Conservation (phyloP, 106 monocot species). For the Acorus calamus region DNA sequence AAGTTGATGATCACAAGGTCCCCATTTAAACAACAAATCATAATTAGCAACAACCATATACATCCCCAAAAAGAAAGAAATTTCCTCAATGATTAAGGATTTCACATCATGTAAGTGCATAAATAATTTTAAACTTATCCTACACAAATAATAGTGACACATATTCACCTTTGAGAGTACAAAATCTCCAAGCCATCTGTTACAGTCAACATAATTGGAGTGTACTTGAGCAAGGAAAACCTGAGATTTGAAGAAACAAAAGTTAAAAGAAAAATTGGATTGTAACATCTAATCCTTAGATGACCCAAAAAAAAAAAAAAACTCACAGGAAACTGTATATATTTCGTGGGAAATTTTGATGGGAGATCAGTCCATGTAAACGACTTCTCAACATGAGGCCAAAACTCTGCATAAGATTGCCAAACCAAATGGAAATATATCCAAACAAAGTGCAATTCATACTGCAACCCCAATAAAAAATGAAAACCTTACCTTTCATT, state of each 20-base stretch:
- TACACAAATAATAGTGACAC: neutral
- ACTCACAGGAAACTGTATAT: conserved; percentile 98
- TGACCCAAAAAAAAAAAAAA: conserved; percentile 1
- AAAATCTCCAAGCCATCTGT: conserved; percentile 97
- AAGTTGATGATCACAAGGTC: no score
- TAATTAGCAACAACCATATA: no score
- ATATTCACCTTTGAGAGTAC: conserved; percentile 77
- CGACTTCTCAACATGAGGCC: conserved; percentile 95
- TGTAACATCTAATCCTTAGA: neutral
- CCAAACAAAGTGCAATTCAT: neutral
- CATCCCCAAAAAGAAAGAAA: no score
- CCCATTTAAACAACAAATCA: no score
- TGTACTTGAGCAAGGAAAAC: conserved; percentile 82
- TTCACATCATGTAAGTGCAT: no score
- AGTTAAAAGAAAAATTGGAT: neutral
- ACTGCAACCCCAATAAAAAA: neutral
- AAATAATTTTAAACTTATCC: no score
- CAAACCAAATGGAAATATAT: conserved; percentile 7
- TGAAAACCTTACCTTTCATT: conserved; percentile 63
- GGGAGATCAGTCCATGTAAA: conserved; percentile 99
- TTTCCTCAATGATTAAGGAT: no score
- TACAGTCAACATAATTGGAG: conserved; percentile 97
- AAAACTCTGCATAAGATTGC: conserved; percentile 58
- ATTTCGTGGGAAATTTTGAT: conserved; percentile 99
- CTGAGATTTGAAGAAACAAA: conserved; percentile 21